Conservation (phyloP, 2,329 filamentous ascomycete species). For the Cordyceps cateniannulata region DNA sequence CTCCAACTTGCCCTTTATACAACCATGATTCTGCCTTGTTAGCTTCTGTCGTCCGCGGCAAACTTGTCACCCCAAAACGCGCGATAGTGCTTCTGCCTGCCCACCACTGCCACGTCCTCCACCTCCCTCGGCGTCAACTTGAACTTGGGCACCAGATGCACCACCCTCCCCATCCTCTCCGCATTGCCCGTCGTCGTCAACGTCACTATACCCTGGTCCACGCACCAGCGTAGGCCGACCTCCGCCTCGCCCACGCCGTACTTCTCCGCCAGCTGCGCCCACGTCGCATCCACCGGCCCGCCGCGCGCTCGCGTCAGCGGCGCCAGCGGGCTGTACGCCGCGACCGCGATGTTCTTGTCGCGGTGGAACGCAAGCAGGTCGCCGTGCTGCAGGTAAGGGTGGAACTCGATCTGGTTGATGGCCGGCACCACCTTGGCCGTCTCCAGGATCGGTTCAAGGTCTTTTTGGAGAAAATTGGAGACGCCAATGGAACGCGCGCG, state of each 20-base stretch:
- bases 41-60: slow-evolving; percentile 40
- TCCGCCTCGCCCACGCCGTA: slow-evolving; percentile 51
- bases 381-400: slow-evolving; percentile 66
- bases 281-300: slow-evolving; percentile 48
- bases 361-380: slow-evolving; percentile 52
- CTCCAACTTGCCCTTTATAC: not conserved
- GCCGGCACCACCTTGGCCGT: slow-evolving; percentile 58
- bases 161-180: slow-evolving; percentile 50
- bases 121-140: slow-evolving; percentile 55
- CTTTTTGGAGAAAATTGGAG: slow-evolving; percentile 60
- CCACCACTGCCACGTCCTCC: slow-evolving; percentile 46
- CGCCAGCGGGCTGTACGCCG: slow-evolving; percentile 51
- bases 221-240: slow-evolving; percentile 51
- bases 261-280: slow-evolving; percentile 46
- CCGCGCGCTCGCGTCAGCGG: slow-evolving; percentile 39
- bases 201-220: slow-evolving; percentile 53
- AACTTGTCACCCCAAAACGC: slow-evolving; percentile 52
- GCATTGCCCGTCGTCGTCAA: slow-evolving; percentile 55
- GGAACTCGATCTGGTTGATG: slow-evolving; percentile 76
- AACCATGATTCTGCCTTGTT: not conserved
- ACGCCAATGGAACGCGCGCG: slow-evolving; percentile 67
- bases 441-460: slow-evolving; percentile 50
- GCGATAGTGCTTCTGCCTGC: slow-evolving; percentile 54
- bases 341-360: slow-evolving; percentile 49
- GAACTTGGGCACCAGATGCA: slow-evolving; percentile 45